Conservation (phyloP, 345 rosid species). For the Salix dunnii region DNA sequence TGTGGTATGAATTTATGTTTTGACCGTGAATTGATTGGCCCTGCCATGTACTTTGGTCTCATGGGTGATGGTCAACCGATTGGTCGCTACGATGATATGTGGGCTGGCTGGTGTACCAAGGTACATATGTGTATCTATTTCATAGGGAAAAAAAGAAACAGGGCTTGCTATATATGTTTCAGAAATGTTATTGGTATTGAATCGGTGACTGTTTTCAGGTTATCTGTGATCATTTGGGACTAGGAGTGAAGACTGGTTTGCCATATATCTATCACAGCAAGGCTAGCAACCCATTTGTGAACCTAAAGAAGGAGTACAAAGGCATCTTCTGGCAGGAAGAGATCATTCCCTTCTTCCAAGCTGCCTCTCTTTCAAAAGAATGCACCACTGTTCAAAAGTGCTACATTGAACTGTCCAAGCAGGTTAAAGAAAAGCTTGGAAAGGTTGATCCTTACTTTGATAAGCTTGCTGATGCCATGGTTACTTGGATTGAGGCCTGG, state of each 20-base stretch:
- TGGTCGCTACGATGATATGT: constrained; percentile 93
- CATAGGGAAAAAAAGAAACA: background rate
- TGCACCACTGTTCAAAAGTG: constrained; percentile 76
- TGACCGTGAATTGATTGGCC: constrained; percentile 89
- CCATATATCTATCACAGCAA: constrained; percentile 93
- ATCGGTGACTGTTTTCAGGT: constrained; percentile 39
- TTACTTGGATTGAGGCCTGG: constrained; percentile 95
- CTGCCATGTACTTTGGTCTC: constrained; percentile 97
- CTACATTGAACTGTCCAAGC: constrained; percentile 73
- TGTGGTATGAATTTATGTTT: constrained; percentile 97
- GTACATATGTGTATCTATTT: constrained; percentile 21
- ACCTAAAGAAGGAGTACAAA: constrained; percentile 83
- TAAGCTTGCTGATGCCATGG: constrained; percentile 87
- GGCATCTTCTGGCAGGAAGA: constrained; percentile 98
- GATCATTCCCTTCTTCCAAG: constrained; percentile 87
- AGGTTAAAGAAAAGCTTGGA: constrained; percentile 73
- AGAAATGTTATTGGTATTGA: background rate
- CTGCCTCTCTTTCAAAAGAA: constrained; percentile 59
- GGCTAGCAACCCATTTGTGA: constrained; percentile 93
- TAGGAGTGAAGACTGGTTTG: constrained; percentile 85
- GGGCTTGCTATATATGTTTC: background rate
- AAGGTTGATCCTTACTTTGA: constrained; percentile 81
- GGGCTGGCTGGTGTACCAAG: constrained; percentile 99
- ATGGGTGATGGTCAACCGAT: constrained; percentile 99
- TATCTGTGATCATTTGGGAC: constrained; percentile 77